Base-by-base conservation (phyloP, 257 asterid species). In the Solanum piurae region DNA sequence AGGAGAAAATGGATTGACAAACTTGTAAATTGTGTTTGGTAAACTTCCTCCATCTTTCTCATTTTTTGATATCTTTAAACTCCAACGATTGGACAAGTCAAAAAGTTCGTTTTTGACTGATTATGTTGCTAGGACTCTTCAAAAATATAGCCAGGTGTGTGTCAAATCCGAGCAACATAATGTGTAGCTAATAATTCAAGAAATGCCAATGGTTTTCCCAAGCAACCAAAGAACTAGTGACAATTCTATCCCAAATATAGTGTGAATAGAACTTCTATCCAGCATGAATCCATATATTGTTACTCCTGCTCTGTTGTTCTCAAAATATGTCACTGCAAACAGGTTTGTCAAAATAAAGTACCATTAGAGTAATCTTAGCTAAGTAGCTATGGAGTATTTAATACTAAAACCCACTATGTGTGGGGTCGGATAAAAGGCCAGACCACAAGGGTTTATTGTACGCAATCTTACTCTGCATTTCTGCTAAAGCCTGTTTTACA, bases 231-330 rank as follows among this genome's bases (percentile, higher is more conserved):
- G 93, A 4, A 94, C 95, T 20, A 94, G 86, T 7, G 98, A 92
- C 23, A 95, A n/a, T 90, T 95, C 94, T 79, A 95, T 72, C 13
- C 97, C 97, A 34, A 94, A 95, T 82, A 95, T 92, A 2, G 95
- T 92, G 79, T 92, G 94, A 25, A 95, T 93, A 18, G 94, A 92
- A 34, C 89, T 88, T 87, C 98, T 88, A 64, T 95, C 97, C 90
- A 95, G 89, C 96, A 94, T 91, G 91, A 95, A 93, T 7, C 98
- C 98, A 33, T 90, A 95, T 27, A 95, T 72, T 12, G 98, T 93
- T 42, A 95, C 93, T 77, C 98, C 98, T 75, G 97, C 98, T 89
- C 94, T 88, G 33, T 95, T 95, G 88, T 93, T 94, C 91, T 92
- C 97, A 87, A 95, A 94, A 86, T 95, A 95, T 0, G 93, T 92